Base-by-base conservation (phyloP, 192 early-diverging fungal species). In the Umbelopsis sp. region DNA sequence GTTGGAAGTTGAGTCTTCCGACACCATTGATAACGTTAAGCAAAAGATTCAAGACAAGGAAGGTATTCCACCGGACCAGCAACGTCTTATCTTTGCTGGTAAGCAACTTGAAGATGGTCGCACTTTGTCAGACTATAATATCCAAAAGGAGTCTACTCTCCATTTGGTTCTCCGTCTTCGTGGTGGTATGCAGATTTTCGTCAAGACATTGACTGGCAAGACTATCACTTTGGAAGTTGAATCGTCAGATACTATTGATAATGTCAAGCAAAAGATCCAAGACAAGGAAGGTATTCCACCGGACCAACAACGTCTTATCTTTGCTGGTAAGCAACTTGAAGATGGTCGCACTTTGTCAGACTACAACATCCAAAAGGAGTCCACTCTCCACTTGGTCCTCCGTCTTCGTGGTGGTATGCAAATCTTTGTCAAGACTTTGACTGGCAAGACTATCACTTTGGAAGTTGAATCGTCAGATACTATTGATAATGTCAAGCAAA, bases 1-100 rank as follows among this genome's bases (percentile, higher is more conserved):
- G 75, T 84, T 97, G 38, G 96, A 94, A 80, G 91, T 94, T 24
- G 90, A 91, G 83, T 91, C 89, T 32, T 85, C 83, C 17, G 91
- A 92, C 76, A 84, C 81, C 65, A 92, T 94, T 70, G 91, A 93
- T 32, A 87, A 91, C 65, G 90, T 94, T 72, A 94, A 94, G 88
- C 72, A 80, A 66, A 96, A 97, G 90, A 95, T 97, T 83, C 94
- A 96, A 85, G 94, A 97, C 87, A 95, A 97, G 91, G 95, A 97
- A 83, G 94, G 91, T 84, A 93, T 91, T 51, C 92, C 91, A 25
- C 91, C 91, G 66, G 91, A 93, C 72, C 92, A 93, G 82, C 92
- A 92, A 81, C 87, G 91, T 54, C 82, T 92, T 11, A 91, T 92
- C 65, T 93, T 92, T 53, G 91, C 91, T 49, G 91, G 91, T 66